Base-by-base conservation (phyloP, 768 basidiomycete genomes). In the Tulasnella sp. region DNA sequence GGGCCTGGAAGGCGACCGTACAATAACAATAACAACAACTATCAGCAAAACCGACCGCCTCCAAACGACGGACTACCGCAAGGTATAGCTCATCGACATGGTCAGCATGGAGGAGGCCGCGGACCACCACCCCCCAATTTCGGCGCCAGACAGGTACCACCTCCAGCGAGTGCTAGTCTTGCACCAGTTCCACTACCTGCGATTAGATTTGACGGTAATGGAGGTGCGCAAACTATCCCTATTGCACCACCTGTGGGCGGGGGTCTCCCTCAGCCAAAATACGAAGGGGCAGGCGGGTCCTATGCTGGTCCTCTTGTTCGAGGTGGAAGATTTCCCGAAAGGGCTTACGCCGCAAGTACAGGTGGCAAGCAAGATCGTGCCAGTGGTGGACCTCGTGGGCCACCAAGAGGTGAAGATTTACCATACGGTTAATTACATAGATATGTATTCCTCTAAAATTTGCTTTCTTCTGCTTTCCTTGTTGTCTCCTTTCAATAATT, bases 271-370 rank as follows among this genome's bases (percentile, higher is more conserved):
- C 37, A 25, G 1, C 49, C 49, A 12, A 42, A 29, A 9, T 51
- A 27, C 27, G 39, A 29, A 5, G 39, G 37, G 15, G 39, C 29
- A 13, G 27, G 28, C 6, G 49, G 49, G 6, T n/a, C n/a, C n/a
- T 51, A 51, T 24, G 31, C 24, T 5, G 49, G 49, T 7, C 49
- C 49, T 39, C 31, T 51, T 7, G 27, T 31, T 9, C 49, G 49
- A 16, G 49, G 49, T 31, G 49, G 49, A 12, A 24, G 33, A 22
- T 43, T 42, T n/a, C 49, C 49, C 29, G 49, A 51, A n/a, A 22
- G 39, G n/a, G 28, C 49, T 1, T 51, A 51, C 25, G 16, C 20
- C 35, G 25, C 45, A 31, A 15, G n/a, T 35, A 4, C 12, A 0
- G 13, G n/a, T 47, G 45, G 32, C 3, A 31, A 34, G 22, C 25